Base-by-base conservation (phyloP, 2,329 filamentous ascomycete genomes). In the Hypocrella siamensis region DNA sequence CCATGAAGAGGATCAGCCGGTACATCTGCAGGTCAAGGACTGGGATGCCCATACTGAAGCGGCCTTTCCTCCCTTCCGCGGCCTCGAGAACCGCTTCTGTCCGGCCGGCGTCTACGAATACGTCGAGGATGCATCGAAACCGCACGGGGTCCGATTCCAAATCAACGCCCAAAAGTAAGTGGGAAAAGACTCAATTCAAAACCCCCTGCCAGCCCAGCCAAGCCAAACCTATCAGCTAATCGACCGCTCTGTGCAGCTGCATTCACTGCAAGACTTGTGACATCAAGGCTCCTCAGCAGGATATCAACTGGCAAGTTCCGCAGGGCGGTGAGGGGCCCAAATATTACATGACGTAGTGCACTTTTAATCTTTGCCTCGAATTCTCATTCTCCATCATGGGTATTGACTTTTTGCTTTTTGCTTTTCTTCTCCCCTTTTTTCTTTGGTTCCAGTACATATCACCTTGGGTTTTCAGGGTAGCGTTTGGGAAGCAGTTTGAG, bases 221-320 rank as follows among this genome's bases (percentile, higher is more conserved):
- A n/a, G n/a, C n/a, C n/a, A n/a, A n/a, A n/a, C n/a, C n/a, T n/a
- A n/a, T n/a, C n/a, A n/a, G n/a, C n/a, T n/a, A n/a, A n/a, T n/a
- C n/a, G n/a, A n/a, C n/a, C n/a, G n/a, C n/a, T 18, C 17, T 32
- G 8, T 5, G 26, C 44, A 93, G 86, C 60, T 98, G 90, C 54
- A 93, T 98, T 42, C 90, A 98, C 60, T 98, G 90, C 69, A 98
- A 98, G 70, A 98, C 90, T 11, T 98, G 90, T 54, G 90, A 98
- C 56, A 98, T 98, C 62, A 98, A 98, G 63, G 88, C 84, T 12
- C 90, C 90, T 6, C 73, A 78, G 39, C 90, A 98, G 61, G 90
- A 96, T 51, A 96, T 98, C 58, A 94, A 93, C 56, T 93, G 84
- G 84, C 74, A 84, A 45, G 90, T 90, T 19, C 90, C 90, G 6